Evolutionary conservation across 225 moss, liverwort and hornwort species (phyloP).

Genomic region (Pseudoscleropodium purum): DNA sequence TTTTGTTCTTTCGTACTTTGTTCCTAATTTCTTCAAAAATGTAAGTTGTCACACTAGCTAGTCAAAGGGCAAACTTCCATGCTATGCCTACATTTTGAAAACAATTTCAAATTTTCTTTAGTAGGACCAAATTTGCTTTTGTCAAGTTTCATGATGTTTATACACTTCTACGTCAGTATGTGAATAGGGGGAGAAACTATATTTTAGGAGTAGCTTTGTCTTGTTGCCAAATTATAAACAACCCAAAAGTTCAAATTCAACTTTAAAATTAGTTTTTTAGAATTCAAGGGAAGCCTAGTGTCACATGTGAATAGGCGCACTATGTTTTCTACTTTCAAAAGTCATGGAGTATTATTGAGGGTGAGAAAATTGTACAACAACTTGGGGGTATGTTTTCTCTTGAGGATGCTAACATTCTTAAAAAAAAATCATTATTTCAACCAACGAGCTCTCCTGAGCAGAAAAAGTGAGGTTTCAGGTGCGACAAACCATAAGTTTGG

Average conservation of each 20-base stretch:
- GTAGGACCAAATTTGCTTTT: background rate
- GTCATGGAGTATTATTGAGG: background rate
- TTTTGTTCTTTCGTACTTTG: rapidly evolving
- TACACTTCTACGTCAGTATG: too few species aligned
- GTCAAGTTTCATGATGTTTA: background rate
- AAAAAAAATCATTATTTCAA: background rate
- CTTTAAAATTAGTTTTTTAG: too few species aligned
- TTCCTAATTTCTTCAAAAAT: background rate
- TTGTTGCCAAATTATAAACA: too few species aligned
- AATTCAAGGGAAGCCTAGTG: background rate
- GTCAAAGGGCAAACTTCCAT: background rate
- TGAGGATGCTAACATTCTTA: background rate
- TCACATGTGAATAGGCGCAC: background rate
- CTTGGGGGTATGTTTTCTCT: background rate
- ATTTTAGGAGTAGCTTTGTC: background rate
- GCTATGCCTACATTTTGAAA: rapidly evolving
- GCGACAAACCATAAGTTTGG: background rate
- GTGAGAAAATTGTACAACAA: background rate
- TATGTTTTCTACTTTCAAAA: background rate
- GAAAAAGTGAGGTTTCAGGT: background rate
- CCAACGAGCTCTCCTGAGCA: background rate
- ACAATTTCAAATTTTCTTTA: background rate
- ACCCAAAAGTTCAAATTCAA: background rate
- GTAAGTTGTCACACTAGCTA: background rate
- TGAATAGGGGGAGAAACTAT: too few species aligned